Evolutionary conservation across 140 eudicot genomes (phyloP), one percentile per base, ranked within the genome.

Genomic region (Ambrosia hybrid): DNA sequence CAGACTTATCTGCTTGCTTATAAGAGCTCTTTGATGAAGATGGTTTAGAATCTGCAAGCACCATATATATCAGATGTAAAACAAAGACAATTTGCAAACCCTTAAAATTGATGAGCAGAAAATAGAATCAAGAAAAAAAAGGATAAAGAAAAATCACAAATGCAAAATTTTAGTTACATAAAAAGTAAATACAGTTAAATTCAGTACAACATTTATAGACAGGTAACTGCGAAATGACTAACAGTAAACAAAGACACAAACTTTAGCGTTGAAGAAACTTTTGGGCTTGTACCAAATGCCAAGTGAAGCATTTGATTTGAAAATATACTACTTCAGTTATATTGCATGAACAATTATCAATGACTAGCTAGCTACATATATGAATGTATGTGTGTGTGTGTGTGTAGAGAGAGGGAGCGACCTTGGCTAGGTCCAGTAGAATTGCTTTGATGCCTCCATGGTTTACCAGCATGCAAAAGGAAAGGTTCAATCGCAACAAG

Each of bases 391-490:
- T 21, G 9, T 16, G 21, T 21, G 9, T 16, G 21, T 57, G 63
- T 57, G 30, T 57, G 13, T 6, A 8, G 2, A 57, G 36, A 57
- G 36, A 57, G 41, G 57, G 72, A 63, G 55, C 71, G 53, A 89
- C 95, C 96, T 83, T 78, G 74, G 34, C 64, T 72, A 43, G 82
- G 75, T 83, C 72, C 87, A 70, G 53, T 68, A 53, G 93, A 77
- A 62, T 65, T 16, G 57, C 64, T 74, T 51, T 79, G 91, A 57
- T 66, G 80, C 85, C 83, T 83, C 98, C 96, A 89, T 9, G 96
- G 98, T 81, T 89, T 93, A 65, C 96, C 98, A 82, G 89, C 88
- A 79, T 93, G 79, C 81, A 93, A 74, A 77, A 92, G 89, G 78
- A 83, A 92, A 51, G 83, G 82, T 75, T 93, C 98, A 69, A 93